Base-by-base conservation (phyloP, 1,139 yeast species). In the Meyerozyma elateridarum region DNA sequence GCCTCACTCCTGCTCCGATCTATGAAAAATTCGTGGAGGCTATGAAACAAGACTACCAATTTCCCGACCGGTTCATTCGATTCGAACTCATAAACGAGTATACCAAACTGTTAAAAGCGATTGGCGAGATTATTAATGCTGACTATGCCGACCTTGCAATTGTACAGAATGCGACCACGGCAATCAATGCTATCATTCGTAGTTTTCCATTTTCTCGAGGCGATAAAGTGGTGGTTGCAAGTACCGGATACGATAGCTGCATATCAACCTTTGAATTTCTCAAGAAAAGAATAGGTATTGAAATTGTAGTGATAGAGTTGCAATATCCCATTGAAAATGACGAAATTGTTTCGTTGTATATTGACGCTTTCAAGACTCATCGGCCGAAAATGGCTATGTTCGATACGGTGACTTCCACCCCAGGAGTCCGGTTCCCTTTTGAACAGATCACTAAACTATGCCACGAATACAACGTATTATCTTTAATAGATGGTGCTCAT, bases 401-500 rank as follows among this genome's bases (percentile, higher is more conserved):
- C 48, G 91, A 83, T 44, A 61, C 76, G 8, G 69, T 81, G 19
- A 56, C 74, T 12, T 79, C 88, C 2, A 67, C 72, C 71, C 91
- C 91, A 0, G 82, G 81, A 2, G 70, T 70, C 7, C 49, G 59
- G 16, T 49, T 79, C 25, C 91, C 93, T 0, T 80, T 67, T 52
- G 68, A 68, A 37, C 49, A 61, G 36, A 44, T 81, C 35, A 61
- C 67, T 3, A 41, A 52, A n/a, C 51, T 74, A 29, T 76, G 85
- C 44, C 54, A 57, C 11, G 50, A 71, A 31, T 56, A 73, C 37
- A 54, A 56, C 7, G 72, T 75, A 5, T 44, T 78, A 28, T 74
- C 85, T 3, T 54, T 79, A 27, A 66, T 83, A 20, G 93, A 83
- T 49, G 91, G 82, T 8, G 88, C 91, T 3, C 91, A 83, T 49